Percentiles rank a stretch among this genome's conserved stretches.
Evolutionary conservation across 805 yeast genomes (phyloP).

Genomic region (Schizosaccharomyces osmophilus): DNA sequence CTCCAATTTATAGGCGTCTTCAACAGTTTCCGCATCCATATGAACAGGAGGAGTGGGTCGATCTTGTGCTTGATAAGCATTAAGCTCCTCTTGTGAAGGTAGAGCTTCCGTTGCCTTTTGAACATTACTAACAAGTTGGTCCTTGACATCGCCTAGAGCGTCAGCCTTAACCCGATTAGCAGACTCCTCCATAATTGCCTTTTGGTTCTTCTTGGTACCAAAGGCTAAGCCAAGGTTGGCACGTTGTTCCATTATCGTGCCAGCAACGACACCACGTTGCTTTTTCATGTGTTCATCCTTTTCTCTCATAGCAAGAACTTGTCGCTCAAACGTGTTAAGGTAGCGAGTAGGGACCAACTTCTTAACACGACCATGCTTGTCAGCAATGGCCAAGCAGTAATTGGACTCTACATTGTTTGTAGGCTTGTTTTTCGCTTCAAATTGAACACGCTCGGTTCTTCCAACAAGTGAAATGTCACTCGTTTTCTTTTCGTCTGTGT

Average conservation of each 20-base stretch:
- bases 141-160: slow-evolving; percentile 44
- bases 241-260: slow-evolving; percentile 30
- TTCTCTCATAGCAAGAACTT: slow-evolving; percentile 33
- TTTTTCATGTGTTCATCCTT: slow-evolving; percentile 10
- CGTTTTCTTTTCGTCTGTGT: neutral
- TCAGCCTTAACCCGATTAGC: slow-evolving; percentile 73
- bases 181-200: slow-evolving; percentile 57
- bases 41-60: slow-evolving; percentile 68
- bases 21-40: slow-evolving; percentile 56
- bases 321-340: slow-evolving; percentile 29
- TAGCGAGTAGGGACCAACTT: slow-evolving; percentile 44
- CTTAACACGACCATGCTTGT: slow-evolving; percentile 36
- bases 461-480: slow-evolving; percentile 34
- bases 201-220: slow-evolving; percentile 90
- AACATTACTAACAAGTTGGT: slow-evolving; percentile 63
- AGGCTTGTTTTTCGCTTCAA: slow-evolving; percentile 28
- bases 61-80: slow-evolving; percentile 30
- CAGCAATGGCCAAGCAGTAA: slow-evolving; percentile 58
- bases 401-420: slow-evolving; percentile 11
- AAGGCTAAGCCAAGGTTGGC: slow-evolving; percentile 81
- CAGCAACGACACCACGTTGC: slow-evolving; percentile 2
- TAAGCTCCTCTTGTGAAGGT: slow-evolving; percentile 35
- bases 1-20: slow-evolving; percentile 54
- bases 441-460: slow-evolving; percentile 46
- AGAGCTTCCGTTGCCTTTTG: slow-evolving; percentile 41